Base-by-base conservation (phyloP, 192 early-diverging fungal species). In the Backusella macrospora region DNA sequence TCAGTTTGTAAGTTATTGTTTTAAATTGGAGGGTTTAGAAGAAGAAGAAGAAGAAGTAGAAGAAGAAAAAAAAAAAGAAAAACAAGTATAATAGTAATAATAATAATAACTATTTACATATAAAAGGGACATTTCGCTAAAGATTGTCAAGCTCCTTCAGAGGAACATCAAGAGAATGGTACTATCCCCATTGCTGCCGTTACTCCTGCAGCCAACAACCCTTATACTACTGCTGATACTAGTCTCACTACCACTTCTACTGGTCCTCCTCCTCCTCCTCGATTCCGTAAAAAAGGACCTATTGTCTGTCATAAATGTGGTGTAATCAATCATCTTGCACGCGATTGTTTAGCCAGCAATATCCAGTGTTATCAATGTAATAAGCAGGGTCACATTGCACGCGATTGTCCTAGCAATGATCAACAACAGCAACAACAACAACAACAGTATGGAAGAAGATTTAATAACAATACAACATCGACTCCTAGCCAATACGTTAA, bases 301-400 rank as follows among this genome's bases (percentile, higher is more conserved):
- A 55, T 86, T 6, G 71, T 83, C 29, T 88, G 86, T 45, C 84
- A 83, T 77, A 84, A 88, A 44, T 88, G 86, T 45, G 83, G 86
- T 52, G 81, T 34, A 44, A 16, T 55, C 46, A 88, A 88, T 52
- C 86, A 88, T 52, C 84, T 76, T 73, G 85, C 86, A 48, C 75
- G 80, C 37, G 85, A 88, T 49, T 88, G 86, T 69, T 79, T 83
- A 72, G 86, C 86, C 18, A 78, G 23, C 43, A 79, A 83, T n/a
- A 83, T 85, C 26, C 82, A 85, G 59, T 88, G 86, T 69, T 88
- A 86, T 47, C 85, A 86, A 49, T 88, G 86, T 13, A 81, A 75
- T 34, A 69, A 74, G n/a, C 86, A 83, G 71, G 86, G 86, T 1
- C 86, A 87, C 55, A 81, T 85, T 73, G 86, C 71, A 26, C 71